Base-by-base conservation (phyloP, 2,329 filamentous ascomycete species). In the Pseudonectria buxi region DNA sequence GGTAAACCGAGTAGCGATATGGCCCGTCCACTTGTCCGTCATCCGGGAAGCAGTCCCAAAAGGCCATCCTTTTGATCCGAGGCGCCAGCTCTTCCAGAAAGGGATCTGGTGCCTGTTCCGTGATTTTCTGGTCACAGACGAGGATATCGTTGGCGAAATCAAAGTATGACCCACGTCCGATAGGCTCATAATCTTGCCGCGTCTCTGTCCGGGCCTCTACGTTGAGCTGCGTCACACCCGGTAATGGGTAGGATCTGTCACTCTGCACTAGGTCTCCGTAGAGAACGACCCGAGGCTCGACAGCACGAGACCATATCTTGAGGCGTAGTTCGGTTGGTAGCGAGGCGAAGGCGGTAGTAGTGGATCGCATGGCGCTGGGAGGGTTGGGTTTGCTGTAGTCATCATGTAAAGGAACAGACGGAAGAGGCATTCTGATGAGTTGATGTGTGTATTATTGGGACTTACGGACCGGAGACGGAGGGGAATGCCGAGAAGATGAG, bases 41-140 rank as follows among this genome's bases (percentile, higher is more conserved):
- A 37, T 64, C 61, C 2, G 59, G 60, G 36, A 60, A 59, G 40
- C 61, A 64, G 41, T 64, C 61, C 61, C 61, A 64, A 30, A 62
- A 63, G 10, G 57, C 60, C 24, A 63, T 44, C 27, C 57, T 54
- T 39, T 56, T 54, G 36, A 62, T 51, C 16, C 50, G 50, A 13
- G 55, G 53, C 2, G 58, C 59, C 24, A 64, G 44, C 11, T 51
- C 43, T 29, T 63, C 59, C 14, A 63, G 46, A 13, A 54, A 53
- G 27, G 52, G 44, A 25, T 59, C 53, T 26, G 50, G 44, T 16
- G 45, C 51, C 35, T 57, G 49, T 24, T 63, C 58, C 13, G 56
- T 51, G 33, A 64, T 58, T 37, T 49, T 57, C 37, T 57, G 50
- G 40, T 63, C 61, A 43, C 61, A 64, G 33, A 63, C 56, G 26